Evolutionary conservation across 805 yeast species (phyloP).

Genomic region (Yueomyces sp.): DNA sequence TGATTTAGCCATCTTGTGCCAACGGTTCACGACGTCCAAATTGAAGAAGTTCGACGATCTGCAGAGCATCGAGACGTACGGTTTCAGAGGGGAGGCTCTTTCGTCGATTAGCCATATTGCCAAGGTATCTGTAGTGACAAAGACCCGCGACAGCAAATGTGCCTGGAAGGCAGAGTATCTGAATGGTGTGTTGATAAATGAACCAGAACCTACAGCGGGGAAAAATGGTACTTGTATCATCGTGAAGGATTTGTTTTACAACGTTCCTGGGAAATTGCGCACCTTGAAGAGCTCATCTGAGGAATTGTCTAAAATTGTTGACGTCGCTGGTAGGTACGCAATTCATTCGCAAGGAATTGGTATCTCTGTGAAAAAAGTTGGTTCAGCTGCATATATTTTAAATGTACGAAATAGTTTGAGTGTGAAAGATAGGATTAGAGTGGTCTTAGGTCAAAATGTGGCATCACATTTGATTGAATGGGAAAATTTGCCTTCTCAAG

Average conservation of each 20-base stretch:
- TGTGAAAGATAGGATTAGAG: conserved; percentile 55
- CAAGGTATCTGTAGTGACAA: conserved; percentile 67
- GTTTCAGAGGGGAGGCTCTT: conserved; percentile 93
- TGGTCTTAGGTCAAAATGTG: conserved; percentile 55
- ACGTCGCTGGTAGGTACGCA: conserved; percentile 73
- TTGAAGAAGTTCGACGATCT: conserved; percentile 64
- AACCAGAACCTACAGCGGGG: conserved; percentile 73
- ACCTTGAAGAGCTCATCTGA: conserved; percentile 55
- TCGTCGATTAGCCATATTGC: conserved; percentile 90
- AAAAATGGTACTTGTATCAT: conserved; percentile 71
- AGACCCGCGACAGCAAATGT: conserved; percentile 41
- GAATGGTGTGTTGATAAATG: conserved; percentile 46
- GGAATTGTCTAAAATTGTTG: conserved; percentile 65
- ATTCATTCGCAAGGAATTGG: conserved; percentile 59
- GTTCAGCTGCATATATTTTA: conserved; percentile 60
- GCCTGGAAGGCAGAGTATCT: conserved; percentile 62
- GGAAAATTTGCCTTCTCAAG: conserved; percentile 4
- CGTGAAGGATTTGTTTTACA: conserved; percentile 84
- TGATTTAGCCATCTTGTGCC: conserved; percentile 72
- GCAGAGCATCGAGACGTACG: conserved; percentile 59
- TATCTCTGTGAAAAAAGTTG: conserved; percentile 66
- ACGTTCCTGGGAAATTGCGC: conserved; percentile 64
- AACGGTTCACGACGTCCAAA: conserved; percentile 88
- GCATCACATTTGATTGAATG: conserved; percentile 48
- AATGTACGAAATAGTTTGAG: conserved; percentile 38